Conservation (phyloP, 768 basidiomycete species). For the Termitomyces sp. region DNA sequence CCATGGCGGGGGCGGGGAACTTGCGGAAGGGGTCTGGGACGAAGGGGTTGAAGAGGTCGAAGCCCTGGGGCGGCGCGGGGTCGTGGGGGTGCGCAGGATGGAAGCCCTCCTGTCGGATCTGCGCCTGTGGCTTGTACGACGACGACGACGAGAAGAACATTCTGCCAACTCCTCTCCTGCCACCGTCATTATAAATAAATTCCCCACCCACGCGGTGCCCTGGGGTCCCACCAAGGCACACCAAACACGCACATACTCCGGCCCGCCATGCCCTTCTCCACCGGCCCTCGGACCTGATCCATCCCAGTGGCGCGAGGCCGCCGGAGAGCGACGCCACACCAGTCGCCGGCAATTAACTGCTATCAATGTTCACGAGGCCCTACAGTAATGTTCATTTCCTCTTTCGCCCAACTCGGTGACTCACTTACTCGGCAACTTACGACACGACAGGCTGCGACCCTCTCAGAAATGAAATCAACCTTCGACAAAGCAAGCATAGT, state of each 20-base stretch:
- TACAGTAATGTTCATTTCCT: no score
- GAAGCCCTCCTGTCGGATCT: slow-evolving; percentile 69
- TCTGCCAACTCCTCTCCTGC: not conserved
- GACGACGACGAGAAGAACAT: slow-evolving; percentile 27
- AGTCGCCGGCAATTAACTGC: no score
- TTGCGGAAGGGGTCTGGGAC: slow-evolving; percentile 53
- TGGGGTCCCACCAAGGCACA: slow-evolving; percentile 14
- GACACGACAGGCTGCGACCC: no score
- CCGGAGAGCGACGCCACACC: no score
- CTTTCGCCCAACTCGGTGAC: no score
- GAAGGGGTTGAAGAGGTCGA: slow-evolving; percentile 38
- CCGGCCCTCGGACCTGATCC: not conserved
- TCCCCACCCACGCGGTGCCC: not conserved
- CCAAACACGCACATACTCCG: not conserved
- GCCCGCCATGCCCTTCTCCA: not conserved
- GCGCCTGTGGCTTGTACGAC: slow-evolving; percentile 45
- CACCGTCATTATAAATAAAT: slow-evolving; percentile 8
- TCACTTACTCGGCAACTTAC: no score
- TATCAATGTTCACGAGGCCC: no score
- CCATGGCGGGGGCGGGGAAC: slow-evolving; percentile 38
- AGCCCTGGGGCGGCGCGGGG: not conserved
- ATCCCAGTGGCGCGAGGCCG: not conserved
- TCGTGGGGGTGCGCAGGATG: slow-evolving; percentile 35
- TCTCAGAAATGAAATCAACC: no score
- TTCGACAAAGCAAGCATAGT: no score